Conservation (phyloP, 805 yeast species). For the Grigorovia jiainica region DNA sequence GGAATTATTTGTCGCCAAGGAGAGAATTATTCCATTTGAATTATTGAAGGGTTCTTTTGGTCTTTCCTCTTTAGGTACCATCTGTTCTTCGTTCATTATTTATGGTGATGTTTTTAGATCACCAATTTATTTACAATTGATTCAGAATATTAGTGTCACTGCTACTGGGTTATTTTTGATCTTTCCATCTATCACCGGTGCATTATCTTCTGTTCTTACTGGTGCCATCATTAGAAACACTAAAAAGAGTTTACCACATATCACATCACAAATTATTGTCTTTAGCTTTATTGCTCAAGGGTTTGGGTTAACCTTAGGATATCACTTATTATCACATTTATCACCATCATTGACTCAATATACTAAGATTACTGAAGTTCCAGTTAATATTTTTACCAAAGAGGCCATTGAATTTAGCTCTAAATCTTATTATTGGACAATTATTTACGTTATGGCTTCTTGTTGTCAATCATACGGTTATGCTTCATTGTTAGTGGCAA, state of each 20-base stretch:
- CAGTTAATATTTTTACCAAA: slow-evolving; percentile 3
- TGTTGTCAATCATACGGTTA: slow-evolving; percentile 39
- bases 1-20: slow-evolving; percentile 30
- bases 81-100: slow-evolving; percentile 33
- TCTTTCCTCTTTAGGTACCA: slow-evolving; percentile 40
- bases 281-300: slow-evolving; percentile 17
- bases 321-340: slow-evolving; percentile 10
- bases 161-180: slow-evolving; percentile 45
- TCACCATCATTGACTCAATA: no score
- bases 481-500: slow-evolving; percentile 46
- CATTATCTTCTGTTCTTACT: slow-evolving; percentile 45
- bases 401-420: slow-evolving; percentile 8
- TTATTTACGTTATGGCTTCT: slow-evolving; percentile 22
- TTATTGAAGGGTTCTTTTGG: slow-evolving; percentile 47
- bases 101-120: slow-evolving; percentile 45
- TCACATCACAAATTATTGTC: slow-evolving; percentile 20
- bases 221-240: slow-evolving; percentile 37
- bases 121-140: slow-evolving; percentile 49
- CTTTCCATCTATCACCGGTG: slow-evolving; percentile 46
- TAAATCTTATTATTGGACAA: slow-evolving; percentile 21
- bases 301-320: slow-evolving; percentile 12
- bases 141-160: slow-evolving; percentile 41
- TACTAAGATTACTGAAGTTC: no score
- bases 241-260: slow-evolving; percentile 21
- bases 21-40: slow-evolving; percentile 52